phyloP scores from a whole-genome alignment of 2,329 filamentous ascomycete species.

The Colletotrichum somersetense region DNA sequence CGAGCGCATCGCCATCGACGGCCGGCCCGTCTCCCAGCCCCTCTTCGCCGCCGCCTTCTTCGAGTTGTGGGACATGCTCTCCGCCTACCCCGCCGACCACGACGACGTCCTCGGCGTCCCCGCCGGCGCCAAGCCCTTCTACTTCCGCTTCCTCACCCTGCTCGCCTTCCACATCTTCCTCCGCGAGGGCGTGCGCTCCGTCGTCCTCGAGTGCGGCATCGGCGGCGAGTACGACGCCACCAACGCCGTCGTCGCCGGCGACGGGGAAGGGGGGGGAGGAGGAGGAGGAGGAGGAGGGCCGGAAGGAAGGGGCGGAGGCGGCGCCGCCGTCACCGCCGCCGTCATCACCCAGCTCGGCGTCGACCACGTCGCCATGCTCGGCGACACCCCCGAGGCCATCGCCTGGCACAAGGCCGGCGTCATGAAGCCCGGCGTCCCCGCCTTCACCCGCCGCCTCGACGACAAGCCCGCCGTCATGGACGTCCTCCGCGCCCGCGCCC shows the following conservation, averaged over 20 bases:
- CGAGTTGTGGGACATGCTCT: constrained; percentile 73
- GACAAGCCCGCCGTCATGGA: constrained; percentile 54
- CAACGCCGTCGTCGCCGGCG: constrained; percentile 60
- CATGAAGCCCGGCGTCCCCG: constrained; percentile 70
- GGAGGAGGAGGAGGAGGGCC: too few species aligned
- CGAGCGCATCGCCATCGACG: constrained; percentile 75
- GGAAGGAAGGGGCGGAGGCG: too few species aligned
- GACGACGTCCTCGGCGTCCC: constrained; percentile 45
- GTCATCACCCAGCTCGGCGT: constrained; percentile 77
- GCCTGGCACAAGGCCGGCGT: constrained; percentile 83
- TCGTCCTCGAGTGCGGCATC: constrained; percentile 76
- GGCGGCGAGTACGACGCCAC: constrained; percentile 78
- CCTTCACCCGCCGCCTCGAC: constrained; percentile 53
- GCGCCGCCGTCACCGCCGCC: constrained; percentile 64
- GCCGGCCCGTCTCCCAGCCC: constrained; percentile 66
- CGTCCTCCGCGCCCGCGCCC: constrained; percentile 64
- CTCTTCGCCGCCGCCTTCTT: constrained; percentile 76
- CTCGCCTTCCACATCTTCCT: constrained; percentile 77
- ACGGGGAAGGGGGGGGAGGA: too few species aligned
- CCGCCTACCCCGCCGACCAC: constrained; percentile 47
- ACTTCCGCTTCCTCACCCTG: constrained; percentile 74
- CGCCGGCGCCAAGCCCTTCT: constrained; percentile 62
- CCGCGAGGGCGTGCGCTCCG: constrained; percentile 70
- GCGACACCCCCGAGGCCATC: constrained; percentile 73
- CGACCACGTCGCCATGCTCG: constrained; percentile 75